phyloP scores from a whole-genome alignment of 768 basidiomycete species.

The Podaxis sp. region DNA sequence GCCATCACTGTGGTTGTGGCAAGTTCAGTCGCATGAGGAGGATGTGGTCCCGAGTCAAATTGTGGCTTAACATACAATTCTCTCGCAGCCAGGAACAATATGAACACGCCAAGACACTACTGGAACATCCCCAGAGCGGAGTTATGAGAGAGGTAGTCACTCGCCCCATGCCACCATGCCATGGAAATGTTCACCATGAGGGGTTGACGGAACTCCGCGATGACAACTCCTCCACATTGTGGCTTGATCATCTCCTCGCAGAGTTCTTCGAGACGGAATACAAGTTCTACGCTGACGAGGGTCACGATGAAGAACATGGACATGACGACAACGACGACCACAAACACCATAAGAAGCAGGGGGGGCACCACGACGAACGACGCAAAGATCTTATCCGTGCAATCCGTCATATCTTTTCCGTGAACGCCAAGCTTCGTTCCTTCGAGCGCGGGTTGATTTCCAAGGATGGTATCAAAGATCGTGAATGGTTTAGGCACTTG shows the following conservation, averaged over 20 bases:
- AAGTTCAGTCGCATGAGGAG: not conserved
- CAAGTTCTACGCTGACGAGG: not conserved
- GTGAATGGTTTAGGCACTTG: constrained; percentile 80
- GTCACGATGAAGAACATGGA: not conserved
- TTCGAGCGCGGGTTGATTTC: constrained; percentile 78
- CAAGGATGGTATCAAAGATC: constrained; percentile 65
- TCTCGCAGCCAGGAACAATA: not conserved
- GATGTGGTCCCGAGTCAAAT: not conserved
- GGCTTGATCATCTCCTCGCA: not conserved
- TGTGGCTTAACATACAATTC: not conserved
- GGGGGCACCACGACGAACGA: constrained; percentile 6
- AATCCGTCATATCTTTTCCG: constrained; percentile 47
- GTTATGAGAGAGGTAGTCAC: not conserved
- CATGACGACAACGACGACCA: not conserved
- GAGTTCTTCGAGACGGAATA: not conserved
- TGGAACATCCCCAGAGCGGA: not conserved
- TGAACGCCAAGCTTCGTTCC: constrained; percentile 56
- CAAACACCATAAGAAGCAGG: not conserved
- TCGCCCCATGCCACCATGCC: not conserved
- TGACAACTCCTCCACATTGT: not conserved
- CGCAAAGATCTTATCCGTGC: constrained; percentile 41
- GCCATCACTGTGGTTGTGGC: not conserved
- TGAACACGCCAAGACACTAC: not conserved
- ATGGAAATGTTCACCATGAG: too few relatives aligned
- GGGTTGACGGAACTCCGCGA: too few relatives aligned